Percentiles rank a stretch among this genome's conserved stretches.
These are phyloP conservation scores for Tephrocybe sp. DNA, from an alignment of 768 basidiomycete genomes.

Conservation along the genomic window DNA sequence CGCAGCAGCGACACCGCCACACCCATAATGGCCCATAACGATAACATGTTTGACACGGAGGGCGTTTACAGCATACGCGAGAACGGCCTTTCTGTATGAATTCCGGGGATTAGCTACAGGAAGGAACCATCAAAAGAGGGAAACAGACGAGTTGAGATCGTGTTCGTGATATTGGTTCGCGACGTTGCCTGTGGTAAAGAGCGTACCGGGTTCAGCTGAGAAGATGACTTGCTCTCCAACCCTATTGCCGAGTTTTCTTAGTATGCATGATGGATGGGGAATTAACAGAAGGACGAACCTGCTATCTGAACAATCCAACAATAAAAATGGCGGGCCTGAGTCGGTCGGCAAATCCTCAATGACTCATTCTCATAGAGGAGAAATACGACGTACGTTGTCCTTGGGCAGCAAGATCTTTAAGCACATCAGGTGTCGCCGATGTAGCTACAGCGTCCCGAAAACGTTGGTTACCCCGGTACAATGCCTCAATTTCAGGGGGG, in stretches of 20 bases:
- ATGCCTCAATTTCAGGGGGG: slow-evolving; percentile 15
- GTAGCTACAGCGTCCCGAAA: slow-evolving; percentile 15
- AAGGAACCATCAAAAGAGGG: neutral
- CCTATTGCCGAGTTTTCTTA: slow-evolving; percentile 8
- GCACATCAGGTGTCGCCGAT: slow-evolving; percentile 13
- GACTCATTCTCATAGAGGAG: too few species aligned
- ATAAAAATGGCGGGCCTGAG: slow-evolving; percentile 37
- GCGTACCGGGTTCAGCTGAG: slow-evolving; percentile 34
- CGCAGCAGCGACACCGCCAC: slow-evolving; percentile 39
- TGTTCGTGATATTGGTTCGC: slow-evolving; percentile 37
- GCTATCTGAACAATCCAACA: slow-evolving; percentile 39
- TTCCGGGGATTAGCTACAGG: neutral
- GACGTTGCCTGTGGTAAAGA: slow-evolving; percentile 38
- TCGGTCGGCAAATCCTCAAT: too few species aligned
- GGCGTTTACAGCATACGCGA: slow-evolving; percentile 36
- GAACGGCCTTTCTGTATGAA: slow-evolving; percentile 27
- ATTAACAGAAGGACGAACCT: slow-evolving; percentile 13
- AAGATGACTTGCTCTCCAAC: slow-evolving; percentile 37
- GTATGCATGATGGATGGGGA: too few species aligned
- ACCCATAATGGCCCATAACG: slow-evolving; percentile 44
- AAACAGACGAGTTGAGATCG: slow-evolving; percentile 34
- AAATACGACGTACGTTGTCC: slow-evolving; percentile 12
- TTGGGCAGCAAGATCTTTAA: slow-evolving; percentile 14
- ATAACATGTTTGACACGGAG: slow-evolving; percentile 38
- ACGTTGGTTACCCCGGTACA: slow-evolving; percentile 17